These are phyloP conservation scores for Suillus sp. DNA, from an alignment of 768 basidiomycete species.

Conservation along the genomic window DNA sequence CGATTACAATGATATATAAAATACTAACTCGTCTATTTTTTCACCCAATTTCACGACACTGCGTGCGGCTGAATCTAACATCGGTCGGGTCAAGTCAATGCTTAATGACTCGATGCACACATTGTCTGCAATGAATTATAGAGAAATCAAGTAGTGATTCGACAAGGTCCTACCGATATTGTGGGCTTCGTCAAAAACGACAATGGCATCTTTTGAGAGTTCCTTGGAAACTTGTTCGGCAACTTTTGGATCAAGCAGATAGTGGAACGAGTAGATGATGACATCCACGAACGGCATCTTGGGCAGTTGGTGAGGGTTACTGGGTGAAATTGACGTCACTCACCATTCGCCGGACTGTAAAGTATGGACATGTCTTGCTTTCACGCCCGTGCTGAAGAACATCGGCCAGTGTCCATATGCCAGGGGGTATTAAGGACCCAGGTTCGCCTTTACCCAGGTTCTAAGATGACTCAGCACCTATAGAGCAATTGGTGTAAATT, in stretches of 20 bases:
- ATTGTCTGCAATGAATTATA: constrained; percentile 61
- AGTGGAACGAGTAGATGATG: constrained; percentile 99
- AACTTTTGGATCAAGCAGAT: constrained; percentile 97
- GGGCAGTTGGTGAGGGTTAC: constrained; percentile 13
- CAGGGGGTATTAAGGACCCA: constrained; percentile 78
- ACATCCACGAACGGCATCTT: constrained; percentile 96
- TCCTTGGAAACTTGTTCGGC: constrained; percentile 99
- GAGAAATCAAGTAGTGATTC: background rate
- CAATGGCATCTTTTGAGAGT: constrained; percentile 95
- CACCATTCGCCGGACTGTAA: constrained; percentile 95
- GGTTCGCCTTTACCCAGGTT: constrained; percentile 81
- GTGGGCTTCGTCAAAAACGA: constrained; percentile 99
- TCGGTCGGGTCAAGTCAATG: constrained; percentile 95
- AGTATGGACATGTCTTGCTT: constrained; percentile 90
- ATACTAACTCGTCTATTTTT: constrained; percentile 88
- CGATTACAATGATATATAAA: background rate
- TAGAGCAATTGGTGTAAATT: background rate
- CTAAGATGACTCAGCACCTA: constrained; percentile 42
- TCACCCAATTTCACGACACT: constrained; percentile 86
- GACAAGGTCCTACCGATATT: constrained; percentile 74
- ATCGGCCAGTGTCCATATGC: constrained; percentile 94
- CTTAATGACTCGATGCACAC: constrained; percentile 99
- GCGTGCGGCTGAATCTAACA: constrained; percentile 92
- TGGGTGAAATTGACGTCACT: constrained; percentile 20
- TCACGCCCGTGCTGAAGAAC: constrained; percentile 87